Evolutionary conservation across 805 yeast species (phyloP).

Genomic region (Wickerhamomyces bisporus): DNA sequence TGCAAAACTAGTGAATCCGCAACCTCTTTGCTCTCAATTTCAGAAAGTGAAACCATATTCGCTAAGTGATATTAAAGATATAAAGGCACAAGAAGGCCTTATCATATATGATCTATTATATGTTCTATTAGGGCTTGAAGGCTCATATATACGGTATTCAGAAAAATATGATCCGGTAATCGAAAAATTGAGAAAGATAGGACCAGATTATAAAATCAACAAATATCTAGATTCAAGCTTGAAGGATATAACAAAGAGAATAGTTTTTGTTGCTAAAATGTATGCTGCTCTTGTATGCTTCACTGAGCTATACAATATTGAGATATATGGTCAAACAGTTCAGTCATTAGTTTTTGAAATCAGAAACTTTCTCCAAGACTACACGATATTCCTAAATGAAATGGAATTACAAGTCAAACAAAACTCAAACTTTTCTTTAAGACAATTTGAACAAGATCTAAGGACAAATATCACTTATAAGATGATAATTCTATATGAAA

Average conservation of each 20-base stretch:
- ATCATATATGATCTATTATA: conserved; percentile 65
- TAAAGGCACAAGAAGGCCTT: conserved; percentile 64
- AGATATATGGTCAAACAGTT: conserved; percentile 60
- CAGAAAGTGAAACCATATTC: conserved; percentile 39
- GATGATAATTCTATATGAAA: conserved; percentile 53
- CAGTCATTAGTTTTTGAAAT: conserved; percentile 69
- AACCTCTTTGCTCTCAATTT: conserved; percentile 27
- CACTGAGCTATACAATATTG: conserved; percentile 50
- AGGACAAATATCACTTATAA: conserved; percentile 31
- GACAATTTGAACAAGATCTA: conserved; percentile 50
- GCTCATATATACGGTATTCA: conserved; percentile 65
- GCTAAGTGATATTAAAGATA: conserved; percentile 39
- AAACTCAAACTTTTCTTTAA: conserved; percentile 51
- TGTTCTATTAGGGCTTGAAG: conserved; percentile 71
- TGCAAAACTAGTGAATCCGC: conserved; percentile 28
- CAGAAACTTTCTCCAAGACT: conserved; percentile 36
- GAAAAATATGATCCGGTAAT: conserved; percentile 48
- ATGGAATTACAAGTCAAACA: conserved; percentile 50
- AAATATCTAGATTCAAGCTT: conserved; percentile 69
- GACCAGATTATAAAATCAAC: conserved; percentile 74
- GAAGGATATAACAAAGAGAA: conserved; percentile 59
- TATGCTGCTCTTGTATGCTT: conserved; percentile 56
- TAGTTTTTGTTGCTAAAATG: conserved; percentile 59
- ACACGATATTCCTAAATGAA: conserved; percentile 29
- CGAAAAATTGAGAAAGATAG: conserved; percentile 41